phyloP scores from a whole-genome alignment of 1,284 basidiomycete species.

The Stereum hirsutum region DNA sequence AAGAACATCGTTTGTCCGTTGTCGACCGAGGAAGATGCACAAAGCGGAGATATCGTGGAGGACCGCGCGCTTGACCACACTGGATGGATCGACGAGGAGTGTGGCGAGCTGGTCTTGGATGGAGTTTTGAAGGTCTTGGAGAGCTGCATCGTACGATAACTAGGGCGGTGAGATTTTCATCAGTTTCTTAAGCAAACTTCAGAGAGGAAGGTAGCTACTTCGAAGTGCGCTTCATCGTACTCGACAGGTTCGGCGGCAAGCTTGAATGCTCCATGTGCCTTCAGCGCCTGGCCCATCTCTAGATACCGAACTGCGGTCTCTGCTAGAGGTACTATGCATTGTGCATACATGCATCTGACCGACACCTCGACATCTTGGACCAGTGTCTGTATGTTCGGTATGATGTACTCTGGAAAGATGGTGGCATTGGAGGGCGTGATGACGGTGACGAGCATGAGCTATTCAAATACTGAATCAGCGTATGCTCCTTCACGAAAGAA shows the following conservation, averaged over 20 bases:
- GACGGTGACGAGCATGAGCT: conserved; percentile 80
- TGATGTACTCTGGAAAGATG: conserved; percentile 92
- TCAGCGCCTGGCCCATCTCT: conserved; percentile 88
- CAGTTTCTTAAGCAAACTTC: neutral
- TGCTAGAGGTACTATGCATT: conserved; percentile 78
- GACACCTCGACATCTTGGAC: conserved; percentile 78
- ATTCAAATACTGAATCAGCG: too few relatives aligned
- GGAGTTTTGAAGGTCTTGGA: conserved; percentile 78
- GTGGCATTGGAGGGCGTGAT: conserved; percentile 87
- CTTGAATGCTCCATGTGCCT: conserved; percentile 72
- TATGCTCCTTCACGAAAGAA: neutral
- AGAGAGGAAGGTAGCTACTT: too few relatives aligned
- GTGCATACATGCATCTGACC: conserved; percentile 87
- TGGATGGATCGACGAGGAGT: conserved; percentile 67
- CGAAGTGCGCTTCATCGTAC: conserved; percentile 66
- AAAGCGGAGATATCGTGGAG: conserved; percentile 79
- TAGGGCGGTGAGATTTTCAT: conserved; percentile 19
- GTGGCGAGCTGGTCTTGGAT: conserved; percentile 86
- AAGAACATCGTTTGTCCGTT: conserved; percentile 91
- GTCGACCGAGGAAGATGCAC: conserved; percentile 88
- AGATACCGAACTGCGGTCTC: conserved; percentile 80
- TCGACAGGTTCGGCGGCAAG: conserved; percentile 57
- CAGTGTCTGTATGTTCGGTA: conserved; percentile 83
- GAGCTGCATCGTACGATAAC: conserved; percentile 82
- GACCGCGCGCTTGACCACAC: conserved; percentile 69